These are phyloP conservation scores for Solanum pinnatisectum DNA, from an alignment of 257 asterid genomes.

Conservation along the genomic window DNA sequence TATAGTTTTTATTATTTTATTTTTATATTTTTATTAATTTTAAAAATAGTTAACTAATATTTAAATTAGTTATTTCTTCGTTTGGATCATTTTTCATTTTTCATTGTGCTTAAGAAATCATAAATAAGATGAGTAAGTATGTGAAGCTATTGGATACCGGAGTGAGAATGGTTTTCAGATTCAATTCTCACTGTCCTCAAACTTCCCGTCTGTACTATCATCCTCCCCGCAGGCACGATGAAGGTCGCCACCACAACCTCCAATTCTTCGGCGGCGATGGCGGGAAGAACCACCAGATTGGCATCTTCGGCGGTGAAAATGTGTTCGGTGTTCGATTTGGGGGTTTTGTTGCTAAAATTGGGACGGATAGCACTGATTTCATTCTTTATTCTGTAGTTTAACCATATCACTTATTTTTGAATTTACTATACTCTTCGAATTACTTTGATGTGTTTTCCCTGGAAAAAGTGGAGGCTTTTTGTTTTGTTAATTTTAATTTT, in stretches of 20 bases:
- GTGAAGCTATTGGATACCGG: slow-evolving; percentile 40
- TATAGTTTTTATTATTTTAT: too few species aligned
- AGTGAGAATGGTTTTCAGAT: slow-evolving; percentile 31
- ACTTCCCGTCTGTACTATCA: slow-evolving; percentile 66
- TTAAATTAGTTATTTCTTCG: too few species aligned
- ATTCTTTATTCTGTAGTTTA: slow-evolving; percentile 40
- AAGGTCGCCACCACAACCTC: background rate
- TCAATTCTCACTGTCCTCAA: slow-evolving; percentile 66
- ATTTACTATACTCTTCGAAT: background rate
- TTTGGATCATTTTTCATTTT: too few species aligned
- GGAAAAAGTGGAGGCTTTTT: background rate
- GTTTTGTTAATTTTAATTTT: background rate
- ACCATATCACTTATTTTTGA: background rate
- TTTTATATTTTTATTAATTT: too few species aligned
- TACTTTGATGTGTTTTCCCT: background rate
- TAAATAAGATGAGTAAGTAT: slow-evolving; percentile 25
- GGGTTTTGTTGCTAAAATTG: background rate
- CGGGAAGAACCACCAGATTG: background rate
- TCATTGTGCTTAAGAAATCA: too few species aligned
- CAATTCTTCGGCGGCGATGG: background rate
- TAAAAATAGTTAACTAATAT: too few species aligned
- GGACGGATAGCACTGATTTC: slow-evolving; percentile 41
- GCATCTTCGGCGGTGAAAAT: background rate
- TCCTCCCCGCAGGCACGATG: slow-evolving; percentile 27
- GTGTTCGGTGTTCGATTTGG: slow-evolving; percentile 3